Conservation (phyloP, 495 filamentous ascomycete genomes). For the Aspergillus haitiensis region DNA sequence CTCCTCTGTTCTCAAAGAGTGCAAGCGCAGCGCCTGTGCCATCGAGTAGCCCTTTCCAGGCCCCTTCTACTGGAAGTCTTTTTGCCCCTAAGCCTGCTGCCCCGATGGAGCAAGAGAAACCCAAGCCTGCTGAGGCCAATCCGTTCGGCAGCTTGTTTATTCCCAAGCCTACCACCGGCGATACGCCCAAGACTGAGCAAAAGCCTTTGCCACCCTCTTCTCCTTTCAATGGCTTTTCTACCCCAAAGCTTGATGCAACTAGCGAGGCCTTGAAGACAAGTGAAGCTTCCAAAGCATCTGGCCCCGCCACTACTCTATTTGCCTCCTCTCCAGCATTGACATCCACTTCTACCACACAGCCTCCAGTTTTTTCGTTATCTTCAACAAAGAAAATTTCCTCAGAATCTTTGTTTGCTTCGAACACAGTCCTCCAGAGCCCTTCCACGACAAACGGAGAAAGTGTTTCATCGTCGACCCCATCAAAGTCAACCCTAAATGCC, state of each 20-base stretch:
- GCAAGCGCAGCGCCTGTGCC: conserved; percentile 12
- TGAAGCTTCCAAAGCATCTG: conserved; percentile 12
- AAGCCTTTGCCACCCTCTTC: conserved; percentile 20
- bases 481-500: conserved; percentile 2
- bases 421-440: conserved; percentile 11
- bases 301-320: conserved; percentile 9
- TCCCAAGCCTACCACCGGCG: conserved; percentile 22
- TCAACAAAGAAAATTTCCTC: conserved; percentile 8
- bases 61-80: conserved; percentile 23
- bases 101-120: conserved; percentile 22
- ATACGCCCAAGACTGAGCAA: conserved; percentile 17
- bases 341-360: conserved; percentile 17
- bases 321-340: conserved; percentile 3
- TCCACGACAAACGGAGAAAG: conserved; percentile 19
- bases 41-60: conserved; percentile 23
- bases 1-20: conserved; percentile 26
- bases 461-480: not conserved
- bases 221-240: conserved; percentile 24
- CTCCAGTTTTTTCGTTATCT: conserved; percentile 18
- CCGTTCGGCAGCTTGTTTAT: conserved; percentile 35
- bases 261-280: conserved; percentile 19
- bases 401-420: conserved; percentile 3
- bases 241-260: conserved; percentile 19
- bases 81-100: conserved; percentile 29
- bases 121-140: conserved; percentile 22